Percentiles rank a stretch among this genome's conserved stretches.
phyloP scores from a whole-genome alignment of 441 rosid genomes.

The Pelargonium fulgidum region DNA sequence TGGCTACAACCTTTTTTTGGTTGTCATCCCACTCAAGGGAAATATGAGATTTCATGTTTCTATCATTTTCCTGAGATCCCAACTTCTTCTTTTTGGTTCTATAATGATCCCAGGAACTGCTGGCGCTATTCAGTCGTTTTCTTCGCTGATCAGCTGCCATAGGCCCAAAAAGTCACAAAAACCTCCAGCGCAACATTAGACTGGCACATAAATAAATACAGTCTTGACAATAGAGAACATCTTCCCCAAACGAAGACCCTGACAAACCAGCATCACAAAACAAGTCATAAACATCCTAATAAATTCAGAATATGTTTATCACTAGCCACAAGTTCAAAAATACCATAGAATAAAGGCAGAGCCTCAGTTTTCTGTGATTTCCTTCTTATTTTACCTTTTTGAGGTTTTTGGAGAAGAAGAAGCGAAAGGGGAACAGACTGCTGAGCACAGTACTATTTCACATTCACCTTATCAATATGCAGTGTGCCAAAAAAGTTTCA shows the following conservation, averaged over 20 bases:
- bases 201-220: conserved; percentile 14
- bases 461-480: not conserved
- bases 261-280: conserved; percentile 17
- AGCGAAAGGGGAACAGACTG: too few relatives aligned
- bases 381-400: not conserved
- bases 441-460: not conserved
- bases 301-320: conserved; percentile 2
- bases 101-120: conserved; percentile 48
- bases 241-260: conserved; percentile 27
- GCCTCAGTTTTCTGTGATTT: not conserved
- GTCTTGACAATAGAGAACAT: conserved; percentile 18
- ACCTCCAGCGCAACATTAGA: conserved; percentile 21
- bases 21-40: conserved; percentile 78
- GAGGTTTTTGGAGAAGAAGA: not conserved
- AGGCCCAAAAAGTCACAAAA: conserved; percentile 28
- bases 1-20: conserved; percentile 59
- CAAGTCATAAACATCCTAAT: not conserved
- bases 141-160: conserved; percentile 90
- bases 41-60: conserved; percentile 53
- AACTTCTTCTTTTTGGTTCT: conserved; percentile 61
- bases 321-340: not conserved
- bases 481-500: not conserved
- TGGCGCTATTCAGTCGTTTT: conserved; percentile 62
- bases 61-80: conserved; percentile 37
- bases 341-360: not conserved